Evolutionary conservation across 306 rosid species (phyloP).

Genomic region (Phaseolus lunatus): DNA sequence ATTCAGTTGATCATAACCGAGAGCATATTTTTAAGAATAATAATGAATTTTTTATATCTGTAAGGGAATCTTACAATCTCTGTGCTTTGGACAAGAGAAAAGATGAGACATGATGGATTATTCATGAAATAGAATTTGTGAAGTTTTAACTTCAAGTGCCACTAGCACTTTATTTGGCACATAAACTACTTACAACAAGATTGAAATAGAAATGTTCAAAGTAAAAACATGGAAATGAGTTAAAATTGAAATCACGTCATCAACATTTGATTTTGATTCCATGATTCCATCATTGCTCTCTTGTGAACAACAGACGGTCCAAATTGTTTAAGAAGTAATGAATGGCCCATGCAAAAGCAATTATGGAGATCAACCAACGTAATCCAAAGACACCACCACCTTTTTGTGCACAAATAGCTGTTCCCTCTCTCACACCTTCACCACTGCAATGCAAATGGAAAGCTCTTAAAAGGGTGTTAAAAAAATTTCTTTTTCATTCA

Average conservation of each 20-base stretch:
- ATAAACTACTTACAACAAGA: slow-evolving; percentile 35
- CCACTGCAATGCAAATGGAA: slow-evolving; percentile 52
- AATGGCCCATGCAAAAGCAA: slow-evolving; percentile 44
- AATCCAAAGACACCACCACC: slow-evolving; percentile 34
- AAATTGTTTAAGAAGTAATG: slow-evolving; percentile 48
- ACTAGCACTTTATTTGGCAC: slow-evolving; percentile 42
- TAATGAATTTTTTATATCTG: not conserved
- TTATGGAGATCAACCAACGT: slow-evolving; percentile 48
- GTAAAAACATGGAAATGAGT: not conserved
- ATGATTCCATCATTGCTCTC: slow-evolving; percentile 47
- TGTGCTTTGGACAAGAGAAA: not conserved
- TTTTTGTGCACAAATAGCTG: slow-evolving; percentile 16
- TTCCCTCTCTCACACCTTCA: slow-evolving; percentile 30
- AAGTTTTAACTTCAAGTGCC: slow-evolving; percentile 31
- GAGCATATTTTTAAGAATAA: not conserved
- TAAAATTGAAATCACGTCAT: slow-evolving; percentile 23
- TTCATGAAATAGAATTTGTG: not conserved
- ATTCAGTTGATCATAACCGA: not conserved
- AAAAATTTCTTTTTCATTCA: not conserved
- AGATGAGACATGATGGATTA: not conserved
- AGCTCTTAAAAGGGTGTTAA: not conserved
- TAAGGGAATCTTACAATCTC: not conserved
- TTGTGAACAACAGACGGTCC: slow-evolving; percentile 42
- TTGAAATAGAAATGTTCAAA: slow-evolving; percentile 20
- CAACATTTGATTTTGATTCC: slow-evolving; percentile 18